These are phyloP conservation scores for Pseudogymnoascus sp. DNA, from an alignment of 2,329 filamentous ascomycete species.

Conservation along the genomic window DNA sequence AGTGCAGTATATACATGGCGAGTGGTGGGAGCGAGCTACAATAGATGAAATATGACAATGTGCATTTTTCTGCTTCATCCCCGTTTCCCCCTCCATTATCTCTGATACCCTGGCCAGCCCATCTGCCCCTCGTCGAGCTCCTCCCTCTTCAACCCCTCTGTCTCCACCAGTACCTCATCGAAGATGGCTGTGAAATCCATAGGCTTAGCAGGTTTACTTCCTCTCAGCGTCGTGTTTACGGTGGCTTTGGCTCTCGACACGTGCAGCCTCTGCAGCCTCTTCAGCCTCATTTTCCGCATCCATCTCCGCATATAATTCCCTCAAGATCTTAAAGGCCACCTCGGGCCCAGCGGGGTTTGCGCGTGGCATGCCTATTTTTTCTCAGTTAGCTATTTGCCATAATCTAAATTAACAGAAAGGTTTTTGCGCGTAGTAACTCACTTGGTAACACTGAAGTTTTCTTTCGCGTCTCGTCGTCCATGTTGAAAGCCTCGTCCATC, in stretches of 20 bases:
- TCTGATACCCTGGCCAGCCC: neutral
- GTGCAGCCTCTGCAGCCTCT: too few relatives aligned
- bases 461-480: too few relatives aligned
- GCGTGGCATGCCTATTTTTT: neutral
- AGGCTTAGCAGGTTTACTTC: neutral
- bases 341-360: neutral
- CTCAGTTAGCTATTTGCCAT: neutral
- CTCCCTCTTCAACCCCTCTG: neutral
- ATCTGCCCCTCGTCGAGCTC: neutral
- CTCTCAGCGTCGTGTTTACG: neutral
- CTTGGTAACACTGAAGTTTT: neutral
- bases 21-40: neutral
- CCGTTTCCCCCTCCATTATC: neutral
- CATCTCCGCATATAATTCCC: neutral
- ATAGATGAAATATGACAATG: neutral
- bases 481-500: too few relatives aligned
- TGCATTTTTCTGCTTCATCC: neutral
- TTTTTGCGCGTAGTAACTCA: neutral
- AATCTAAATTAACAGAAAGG: neutral
- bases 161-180: neutral
- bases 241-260: too few relatives aligned
- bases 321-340: neutral
- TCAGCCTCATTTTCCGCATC: too few relatives aligned
- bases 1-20: neutral
- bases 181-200: neutral